These are phyloP conservation scores for Ichthyophthirius multifiliis DNA, from an alignment of 169 alveolate species.

Conservation along the genomic window DNA sequence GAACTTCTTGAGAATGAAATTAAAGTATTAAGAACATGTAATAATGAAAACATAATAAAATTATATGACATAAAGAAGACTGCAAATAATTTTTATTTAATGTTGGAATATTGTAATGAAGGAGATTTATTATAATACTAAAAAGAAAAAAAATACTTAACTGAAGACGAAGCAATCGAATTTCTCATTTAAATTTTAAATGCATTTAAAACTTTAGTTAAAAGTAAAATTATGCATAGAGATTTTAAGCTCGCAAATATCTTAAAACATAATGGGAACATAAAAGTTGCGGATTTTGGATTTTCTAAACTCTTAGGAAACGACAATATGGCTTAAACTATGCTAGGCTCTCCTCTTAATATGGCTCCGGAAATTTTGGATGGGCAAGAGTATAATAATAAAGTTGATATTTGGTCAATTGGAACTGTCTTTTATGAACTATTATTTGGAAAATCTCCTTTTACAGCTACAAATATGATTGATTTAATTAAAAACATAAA, in stretches of 20 bases:
- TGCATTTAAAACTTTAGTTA: conserved; percentile 41
- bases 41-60: conserved; percentile 49
- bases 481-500: conserved; percentile 18
- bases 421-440: background rate
- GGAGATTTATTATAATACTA: conserved; percentile 48
- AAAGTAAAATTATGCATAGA: conserved; percentile 47
- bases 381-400: background rate
- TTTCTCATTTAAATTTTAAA: conserved; percentile 33
- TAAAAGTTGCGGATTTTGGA: conserved; percentile 77
- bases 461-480: background rate
- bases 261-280: conserved; percentile 35
- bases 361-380: background rate
- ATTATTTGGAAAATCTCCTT: background rate
- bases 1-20: conserved; percentile 45
- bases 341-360: conserved; percentile 60
- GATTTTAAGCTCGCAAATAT: conserved; percentile 64
- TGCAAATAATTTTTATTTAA: conserved; percentile 49
- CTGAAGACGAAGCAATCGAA: conserved; percentile 35
- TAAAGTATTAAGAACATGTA: conserved; percentile 19
- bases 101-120: conserved; percentile 63
- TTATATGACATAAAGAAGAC: conserved; percentile 46
- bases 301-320: conserved; percentile 59
- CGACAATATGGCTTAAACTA: conserved; percentile 38
- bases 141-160: conserved; percentile 23
- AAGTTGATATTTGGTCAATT: background rate